Evolutionary conservation across 1,284 basidiomycete genomes (phyloP).

Genomic region (Golubevia sp.): DNA sequence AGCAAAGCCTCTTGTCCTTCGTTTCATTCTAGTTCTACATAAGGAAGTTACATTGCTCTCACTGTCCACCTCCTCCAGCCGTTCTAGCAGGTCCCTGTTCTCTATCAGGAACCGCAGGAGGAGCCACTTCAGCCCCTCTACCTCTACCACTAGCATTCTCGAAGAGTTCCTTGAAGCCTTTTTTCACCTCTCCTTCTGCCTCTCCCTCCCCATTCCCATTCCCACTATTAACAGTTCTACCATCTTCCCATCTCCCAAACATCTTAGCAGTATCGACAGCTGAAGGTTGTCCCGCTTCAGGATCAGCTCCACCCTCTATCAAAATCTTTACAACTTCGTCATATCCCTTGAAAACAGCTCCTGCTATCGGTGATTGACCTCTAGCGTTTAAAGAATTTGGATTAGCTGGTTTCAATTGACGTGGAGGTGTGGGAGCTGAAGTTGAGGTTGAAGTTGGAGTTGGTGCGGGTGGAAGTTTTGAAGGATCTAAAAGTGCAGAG

Average conservation of each 20-base stretch:
- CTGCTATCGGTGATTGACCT: constrained; percentile 78
- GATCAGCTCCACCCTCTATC: constrained; percentile 72
- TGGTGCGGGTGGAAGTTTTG: constrained; percentile 1
- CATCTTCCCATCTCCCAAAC: constrained; percentile 43
- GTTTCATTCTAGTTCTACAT: too few relatives aligned
- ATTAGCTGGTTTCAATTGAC: constrained; percentile 13
- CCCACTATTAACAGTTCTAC: neutral
- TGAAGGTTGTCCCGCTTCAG: constrained; percentile 72
- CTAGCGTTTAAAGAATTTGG: constrained; percentile 71
- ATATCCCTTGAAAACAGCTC: constrained; percentile 77
- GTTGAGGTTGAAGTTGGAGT: neutral
- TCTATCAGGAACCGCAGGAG: constrained; percentile 28
- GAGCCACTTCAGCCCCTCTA: constrained; percentile 21
- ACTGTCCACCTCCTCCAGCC: too few relatives aligned
- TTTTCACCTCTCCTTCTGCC: constrained; percentile 8
- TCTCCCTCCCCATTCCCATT: too few relatives aligned
- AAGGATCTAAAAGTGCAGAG: constrained; percentile 65
- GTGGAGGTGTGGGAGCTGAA: neutral
- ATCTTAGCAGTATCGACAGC: constrained; percentile 71
- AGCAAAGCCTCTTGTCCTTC: too few relatives aligned
- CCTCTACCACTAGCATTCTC: constrained; percentile 28
- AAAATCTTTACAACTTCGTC: constrained; percentile 71
- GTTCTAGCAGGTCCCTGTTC: constrained; percentile 14
- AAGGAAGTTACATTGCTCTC: too few relatives aligned
- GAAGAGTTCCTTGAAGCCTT: constrained; percentile 27